Base-by-base conservation (phyloP, 768 basidiomycete genomes). In the Panaeolus cyanescens region DNA sequence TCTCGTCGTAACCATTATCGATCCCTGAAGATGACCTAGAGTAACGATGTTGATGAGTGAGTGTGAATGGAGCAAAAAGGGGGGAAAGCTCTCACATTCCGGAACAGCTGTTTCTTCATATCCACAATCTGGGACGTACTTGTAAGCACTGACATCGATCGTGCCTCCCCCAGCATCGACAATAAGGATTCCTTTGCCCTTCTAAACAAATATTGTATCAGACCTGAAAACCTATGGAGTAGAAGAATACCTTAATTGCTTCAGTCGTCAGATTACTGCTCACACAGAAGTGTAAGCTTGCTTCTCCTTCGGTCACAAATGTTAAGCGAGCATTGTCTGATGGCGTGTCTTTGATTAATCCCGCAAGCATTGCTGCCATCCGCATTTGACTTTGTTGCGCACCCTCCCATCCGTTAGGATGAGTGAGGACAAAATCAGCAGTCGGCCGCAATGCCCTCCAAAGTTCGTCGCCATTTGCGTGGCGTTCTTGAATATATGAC, bases 271-370 rank as follows among this genome's bases (percentile, higher is more conserved):
- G 59, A 1, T 80, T 75, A 54, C 76, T 80, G 15, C 75, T 70
- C n/a, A 85, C 72, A 56, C 85, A 86, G 64, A 75, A 86, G 61
- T 86, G 80, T 4, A 86, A 65, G 63, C 82, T 83, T 0, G 86
- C 86, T 63, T 87, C 62, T 1, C 59, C 62, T 28, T 63, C 65
- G 7, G 62, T 63, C 13, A 65, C 55, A 25, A 65, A 63, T 1
- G 40, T 37, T 17, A 65, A 28, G 50, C 62, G 32, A 20, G 32
- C n/a, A 4, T 40, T 55, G 8, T 55, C 57, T 28, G 17, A 36
- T 17, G 15, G 17, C 1, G 50, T 59, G 33, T 61, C 62, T 15
- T n/a, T 17, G 2, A 65, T 54, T 17, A 65, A 32, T 36, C 57
- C 54, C 20, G 65, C 65, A 7, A 54, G 13, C 15, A 65, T 57